phyloP scores from a whole-genome alignment of 192 early-diverging fungal genomes.

The Mortierella hygrophila region DNA sequence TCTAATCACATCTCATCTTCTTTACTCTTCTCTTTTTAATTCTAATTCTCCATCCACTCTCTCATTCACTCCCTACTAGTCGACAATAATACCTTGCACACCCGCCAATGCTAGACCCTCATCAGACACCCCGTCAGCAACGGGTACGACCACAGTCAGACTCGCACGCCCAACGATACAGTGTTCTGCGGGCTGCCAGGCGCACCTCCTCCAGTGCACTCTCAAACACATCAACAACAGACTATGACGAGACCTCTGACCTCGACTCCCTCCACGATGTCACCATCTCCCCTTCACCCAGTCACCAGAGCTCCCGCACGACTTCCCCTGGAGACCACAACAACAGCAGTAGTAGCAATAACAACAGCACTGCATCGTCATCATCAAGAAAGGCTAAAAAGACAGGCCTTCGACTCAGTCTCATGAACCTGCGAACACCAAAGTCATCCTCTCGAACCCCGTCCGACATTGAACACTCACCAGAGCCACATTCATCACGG shows the following conservation, averaged over 20 bases:
- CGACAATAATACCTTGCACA: neutral
- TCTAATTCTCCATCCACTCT: neutral
- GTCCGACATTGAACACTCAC: slow-evolving; percentile 29
- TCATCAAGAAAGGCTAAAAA: slow-evolving; percentile 16
- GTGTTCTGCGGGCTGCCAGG: slow-evolving; percentile 12
- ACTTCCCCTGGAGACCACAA: slow-evolving; percentile 29
- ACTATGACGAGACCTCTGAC: slow-evolving; percentile 52
- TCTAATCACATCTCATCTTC: slow-evolving; percentile 5
- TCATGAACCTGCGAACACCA: slow-evolving; percentile 36
- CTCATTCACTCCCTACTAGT: neutral
- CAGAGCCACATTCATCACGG: slow-evolving; percentile 8
- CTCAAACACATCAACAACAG: slow-evolving; percentile 39
- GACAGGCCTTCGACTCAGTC: slow-evolving; percentile 39
- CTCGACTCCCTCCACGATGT: slow-evolving; percentile 33
- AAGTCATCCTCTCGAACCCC: slow-evolving; percentile 12
- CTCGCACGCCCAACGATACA: neutral
- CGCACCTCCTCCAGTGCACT: slow-evolving; percentile 42
- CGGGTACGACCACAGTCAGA: neutral
- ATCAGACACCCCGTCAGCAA: slow-evolving; percentile 17
- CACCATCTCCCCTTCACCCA: slow-evolving; percentile 26
- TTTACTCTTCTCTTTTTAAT: neutral
- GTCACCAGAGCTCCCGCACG: slow-evolving; percentile 36
- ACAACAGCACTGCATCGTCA: neutral
- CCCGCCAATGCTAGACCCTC: slow-evolving; percentile 8
- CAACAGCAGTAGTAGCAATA: neutral